Conservation (phyloP, 192 early-diverging fungal genomes). For the Neocallimastix lanati region DNA sequence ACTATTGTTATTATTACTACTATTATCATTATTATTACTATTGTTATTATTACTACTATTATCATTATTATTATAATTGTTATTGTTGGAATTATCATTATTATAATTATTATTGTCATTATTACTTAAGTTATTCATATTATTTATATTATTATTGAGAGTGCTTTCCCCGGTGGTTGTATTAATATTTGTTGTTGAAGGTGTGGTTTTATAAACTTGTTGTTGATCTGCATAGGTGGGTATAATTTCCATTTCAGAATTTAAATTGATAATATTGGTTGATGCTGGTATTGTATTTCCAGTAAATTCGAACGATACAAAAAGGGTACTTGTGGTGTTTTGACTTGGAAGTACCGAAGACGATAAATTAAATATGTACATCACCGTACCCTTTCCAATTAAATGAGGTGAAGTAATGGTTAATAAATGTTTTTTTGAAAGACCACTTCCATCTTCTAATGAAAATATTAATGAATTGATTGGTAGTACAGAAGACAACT, state of each 20-base stretch:
- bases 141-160: too few relatives aligned
- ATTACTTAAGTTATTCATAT: background rate
- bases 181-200: background rate
- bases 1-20: background rate
- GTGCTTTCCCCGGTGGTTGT: background rate
- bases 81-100: background rate
- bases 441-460: background rate
- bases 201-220: background rate
- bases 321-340: background rate
- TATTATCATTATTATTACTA: background rate
- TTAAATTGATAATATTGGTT: background rate
- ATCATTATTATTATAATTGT: background rate
- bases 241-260: background rate
- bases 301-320: background rate
- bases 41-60: background rate
- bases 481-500: background rate
- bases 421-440: background rate
- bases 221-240: background rate
- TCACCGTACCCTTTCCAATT: background rate
- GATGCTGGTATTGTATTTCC: background rate
- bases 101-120: background rate
- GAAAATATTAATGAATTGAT: background rate
- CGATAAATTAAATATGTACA: background rate
- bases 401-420: background rate
- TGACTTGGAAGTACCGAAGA: background rate